phyloP scores from a whole-genome alignment of 768 basidiomycete genomes.

The Sarcodon sp. region DNA sequence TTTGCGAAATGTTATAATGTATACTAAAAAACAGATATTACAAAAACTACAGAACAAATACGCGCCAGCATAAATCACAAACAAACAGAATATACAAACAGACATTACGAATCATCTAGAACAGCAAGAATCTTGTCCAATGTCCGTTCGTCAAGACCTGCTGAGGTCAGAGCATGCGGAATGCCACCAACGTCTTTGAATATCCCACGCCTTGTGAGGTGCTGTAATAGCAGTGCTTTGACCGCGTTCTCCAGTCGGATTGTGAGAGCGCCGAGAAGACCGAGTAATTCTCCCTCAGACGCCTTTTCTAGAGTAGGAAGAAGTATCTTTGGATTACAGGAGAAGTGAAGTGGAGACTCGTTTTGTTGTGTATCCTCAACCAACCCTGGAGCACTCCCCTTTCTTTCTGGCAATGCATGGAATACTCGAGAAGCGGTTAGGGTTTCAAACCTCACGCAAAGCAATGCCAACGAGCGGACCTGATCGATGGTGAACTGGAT shows the following conservation, averaged over 20 bases:
- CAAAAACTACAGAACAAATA: neutral
- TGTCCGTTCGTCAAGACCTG: neutral
- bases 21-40: too few relatives aligned
- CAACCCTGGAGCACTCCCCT: constrained; percentile 27
- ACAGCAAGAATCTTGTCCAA: neutral
- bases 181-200: neutral
- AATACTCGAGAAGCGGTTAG: constrained; percentile 53
- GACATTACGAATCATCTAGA: neutral
- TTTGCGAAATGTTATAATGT: too few relatives aligned
- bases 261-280: constrained; percentile 65
- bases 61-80: neutral
- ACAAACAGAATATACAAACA: neutral
- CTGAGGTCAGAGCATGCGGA: neutral
- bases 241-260: constrained; percentile 65
- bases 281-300: constrained; percentile 58
- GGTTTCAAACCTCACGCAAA: constrained; percentile 74
- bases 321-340: constrained; percentile 48
- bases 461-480: constrained; percentile 55
- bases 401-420: constrained; percentile 27
- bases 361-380: constrained; percentile 8
- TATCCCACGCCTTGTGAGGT: neutral
- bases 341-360: constrained; percentile 22
- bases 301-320: constrained; percentile 64
- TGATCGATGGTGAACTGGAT: constrained; percentile 65
- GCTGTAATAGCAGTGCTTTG: constrained; percentile 11